Base-by-base conservation (phyloP, 352 stramenopile genomes). In the Globisporangium canariense region DNA sequence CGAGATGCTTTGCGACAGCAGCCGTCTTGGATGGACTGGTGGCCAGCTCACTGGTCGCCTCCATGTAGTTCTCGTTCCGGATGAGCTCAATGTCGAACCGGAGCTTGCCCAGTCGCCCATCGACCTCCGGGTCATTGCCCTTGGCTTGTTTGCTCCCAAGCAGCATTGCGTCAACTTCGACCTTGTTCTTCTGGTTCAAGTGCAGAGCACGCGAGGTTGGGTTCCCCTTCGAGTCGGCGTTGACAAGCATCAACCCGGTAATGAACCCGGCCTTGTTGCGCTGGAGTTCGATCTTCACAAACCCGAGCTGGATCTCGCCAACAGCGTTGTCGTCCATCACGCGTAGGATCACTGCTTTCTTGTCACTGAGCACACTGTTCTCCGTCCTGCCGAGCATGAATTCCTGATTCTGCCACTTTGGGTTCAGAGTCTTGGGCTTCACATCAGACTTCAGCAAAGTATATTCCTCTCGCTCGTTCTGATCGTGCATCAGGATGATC, bases 351-450 rank as follows among this genome's bases (percentile, higher is more conserved):
- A 91, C 43, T 1, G 75, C 76, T 20, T 81, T 88, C 52, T 90
- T 90, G 60, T 88, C 73, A 13, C 71, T 79, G 16, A 91, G 65
- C n/a, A 69, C 63, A 0, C 75, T 89, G 25, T 72, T 76, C 30
- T 78, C 71, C 1, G 65, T 75, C 54, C 80, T 86, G 2, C 83
- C 83, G 0, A 91, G 70, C 14, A 78, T 65, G 53, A 91, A 91
- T 56, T 83, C 75, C 49, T 91, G 78, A 58, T 91, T 91, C 13
- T 75, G 64, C 83, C 83, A 91, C 54, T 79, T 88, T 0, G 83
- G 83, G 36, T 84, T 90, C 2, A 91, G 28, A 2, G 83, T 90
- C 38, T 70, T 89, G 50, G 78, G 62, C 60, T 88, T 85, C 20
- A 86, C 77, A 50, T 91, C 81, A 1, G 83, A 86, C 56, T 91